These are phyloP conservation scores for Neonectria punicea DNA, from an alignment of 2,329 filamentous ascomycete genomes.

Conservation along the genomic window DNA sequence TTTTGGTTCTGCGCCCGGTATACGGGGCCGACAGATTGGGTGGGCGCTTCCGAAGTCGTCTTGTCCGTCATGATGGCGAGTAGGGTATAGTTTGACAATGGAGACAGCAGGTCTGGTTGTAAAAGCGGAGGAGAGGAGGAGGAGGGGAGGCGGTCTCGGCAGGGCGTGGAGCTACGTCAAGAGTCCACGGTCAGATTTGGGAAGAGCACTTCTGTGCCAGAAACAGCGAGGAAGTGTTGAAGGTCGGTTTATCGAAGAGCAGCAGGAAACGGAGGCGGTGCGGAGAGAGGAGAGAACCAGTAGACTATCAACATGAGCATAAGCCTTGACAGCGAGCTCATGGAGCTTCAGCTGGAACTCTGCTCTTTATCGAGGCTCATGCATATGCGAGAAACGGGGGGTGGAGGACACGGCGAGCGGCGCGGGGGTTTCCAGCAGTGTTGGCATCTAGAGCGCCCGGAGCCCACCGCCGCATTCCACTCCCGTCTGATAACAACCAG, in stretches of 20 bases:
- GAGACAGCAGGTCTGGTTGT: background rate
- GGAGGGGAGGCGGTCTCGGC: background rate
- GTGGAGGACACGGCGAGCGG: slow-evolving; percentile 20
- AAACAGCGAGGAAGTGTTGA: background rate
- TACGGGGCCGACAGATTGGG: slow-evolving; percentile 79
- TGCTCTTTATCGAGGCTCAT: slow-evolving; percentile 34
- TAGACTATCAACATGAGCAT: slow-evolving; percentile 22
- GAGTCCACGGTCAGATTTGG: background rate
- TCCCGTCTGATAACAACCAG: slow-evolving; percentile 11
- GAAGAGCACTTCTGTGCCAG: background rate
- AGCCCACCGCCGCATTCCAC: slow-evolving; percentile 31
- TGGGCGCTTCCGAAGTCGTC: slow-evolving; percentile 44
- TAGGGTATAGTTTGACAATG: slow-evolving; percentile 22
- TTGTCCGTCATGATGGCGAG: slow-evolving; percentile 43
- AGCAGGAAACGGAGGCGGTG: background rate
- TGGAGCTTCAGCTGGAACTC: slow-evolving; percentile 32
- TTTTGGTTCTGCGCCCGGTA: slow-evolving; percentile 83
- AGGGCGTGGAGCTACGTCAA: background rate
- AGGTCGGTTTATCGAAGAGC: background rate
- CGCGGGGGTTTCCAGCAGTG: slow-evolving; percentile 25
- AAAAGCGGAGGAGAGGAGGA: background rate
- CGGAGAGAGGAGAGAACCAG: slow-evolving; percentile 9
- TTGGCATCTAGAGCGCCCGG: slow-evolving; percentile 19
- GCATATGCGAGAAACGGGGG: slow-evolving; percentile 43
- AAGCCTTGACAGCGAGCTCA: slow-evolving; percentile 34